Conservation (phyloP, 2,329 filamentous ascomycete species). For the Aurifilum marmelostoma region DNA sequence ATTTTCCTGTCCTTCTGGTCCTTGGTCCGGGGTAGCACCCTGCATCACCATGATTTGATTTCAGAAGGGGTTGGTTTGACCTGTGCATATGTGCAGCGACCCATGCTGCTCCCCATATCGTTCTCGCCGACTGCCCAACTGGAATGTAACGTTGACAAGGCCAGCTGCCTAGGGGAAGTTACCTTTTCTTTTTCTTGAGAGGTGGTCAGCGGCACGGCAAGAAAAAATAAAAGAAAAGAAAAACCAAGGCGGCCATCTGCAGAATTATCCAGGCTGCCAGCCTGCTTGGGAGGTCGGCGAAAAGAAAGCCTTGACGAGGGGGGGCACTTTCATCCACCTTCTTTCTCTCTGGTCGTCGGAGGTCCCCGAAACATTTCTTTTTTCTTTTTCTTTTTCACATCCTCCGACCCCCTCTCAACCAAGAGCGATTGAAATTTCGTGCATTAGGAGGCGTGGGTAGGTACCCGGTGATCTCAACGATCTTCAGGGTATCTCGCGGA, state of each 20-base stretch:
- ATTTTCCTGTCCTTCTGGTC: neutral
- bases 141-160: conserved; percentile 7
- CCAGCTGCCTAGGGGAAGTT: neutral
- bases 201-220: neutral
- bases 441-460: neutral
- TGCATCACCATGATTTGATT: conserved; percentile 2
- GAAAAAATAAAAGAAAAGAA: too few relatives aligned
- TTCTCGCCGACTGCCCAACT: conserved; percentile 8
- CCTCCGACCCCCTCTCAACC: neutral
- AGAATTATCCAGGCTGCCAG: neutral
- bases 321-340: neutral
- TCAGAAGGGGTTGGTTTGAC: neutral
- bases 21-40: conserved; percentile 5
- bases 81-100: neutral
- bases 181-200: neutral
- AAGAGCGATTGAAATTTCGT: neutral
- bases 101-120: neutral
- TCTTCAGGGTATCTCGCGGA: neutral
- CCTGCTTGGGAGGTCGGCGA: neutral
- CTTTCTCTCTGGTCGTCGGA: conserved; percentile 23
- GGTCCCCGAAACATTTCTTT: conserved; percentile 19
- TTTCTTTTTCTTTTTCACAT: neutral
- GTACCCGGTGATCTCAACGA: neutral
- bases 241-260: neutral
- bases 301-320: neutral